Base-by-base conservation (phyloP, 768 basidiomycete genomes). In the Floccularia luteovirens region DNA sequence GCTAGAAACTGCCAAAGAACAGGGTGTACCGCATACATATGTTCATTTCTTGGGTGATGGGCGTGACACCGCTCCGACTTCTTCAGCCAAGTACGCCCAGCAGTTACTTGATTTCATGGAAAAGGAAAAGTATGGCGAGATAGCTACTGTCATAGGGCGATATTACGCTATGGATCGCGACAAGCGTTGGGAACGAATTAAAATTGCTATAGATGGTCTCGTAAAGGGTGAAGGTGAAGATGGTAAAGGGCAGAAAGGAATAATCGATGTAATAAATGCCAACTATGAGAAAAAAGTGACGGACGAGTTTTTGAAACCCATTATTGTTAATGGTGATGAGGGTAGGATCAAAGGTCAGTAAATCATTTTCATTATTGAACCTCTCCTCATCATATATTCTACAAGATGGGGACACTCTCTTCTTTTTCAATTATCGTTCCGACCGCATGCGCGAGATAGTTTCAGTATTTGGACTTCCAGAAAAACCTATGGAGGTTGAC, bases 111-210 rank as follows among this genome's bases (percentile, higher is more conserved):
- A 80, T 22, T 94, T 90, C 61, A 71, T 84, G 42, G 64, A 79
- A 50, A 78, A 89, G 51, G 82, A 88, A 52, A 69, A 78, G 30
- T 75, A 82, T 45, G 92, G 90, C 23, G 74, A 87, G 56, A 64
- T 97, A 35, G 82, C 88, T 4, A 92, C 90, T 5, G 71, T 94
- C 36, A 67, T 92, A 30, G 92, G 91, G 4, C 65, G 93, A 38
- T 97, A 97, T 71, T 97, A 93, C 49, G 92, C 90, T 23, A 94
- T 94, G 91, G 92, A 94, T 63, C 79, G 90, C 27, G 91, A 94
- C 60, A 93, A 93, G 72, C 79, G 92, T 34, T 97, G 92, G 92
- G 92, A 97, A 58, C 74, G 92, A 24, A 60, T 97, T 56, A 90
- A 90, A 71, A 70, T 90, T 45, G 92, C 92, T 3, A 72, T 93